Evolutionary conservation across 768 basidiomycete genomes (phyloP).

Genomic region (Agrocybe pediades): DNA sequence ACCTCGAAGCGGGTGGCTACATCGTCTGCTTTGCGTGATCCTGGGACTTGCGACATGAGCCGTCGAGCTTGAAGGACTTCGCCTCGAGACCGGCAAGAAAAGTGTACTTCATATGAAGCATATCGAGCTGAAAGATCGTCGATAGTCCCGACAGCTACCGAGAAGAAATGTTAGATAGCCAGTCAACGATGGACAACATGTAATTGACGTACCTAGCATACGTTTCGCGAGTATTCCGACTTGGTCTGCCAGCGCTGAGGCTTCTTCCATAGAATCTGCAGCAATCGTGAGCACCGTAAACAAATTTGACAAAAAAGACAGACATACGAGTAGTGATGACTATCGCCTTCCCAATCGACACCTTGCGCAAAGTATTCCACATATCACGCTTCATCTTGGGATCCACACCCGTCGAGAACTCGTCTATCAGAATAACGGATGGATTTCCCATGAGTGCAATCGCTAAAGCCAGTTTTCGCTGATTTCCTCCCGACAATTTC

Average conservation of each 20-base stretch:
- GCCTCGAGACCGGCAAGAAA: slow-evolving; percentile 65
- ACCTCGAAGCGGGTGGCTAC: slow-evolving; percentile 79
- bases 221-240: slow-evolving; percentile 79
- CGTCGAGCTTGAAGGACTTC: slow-evolving; percentile 59
- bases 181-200: neutral
- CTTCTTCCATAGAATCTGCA: slow-evolving; percentile 83
- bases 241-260: slow-evolving; percentile 71
- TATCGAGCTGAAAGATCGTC: slow-evolving; percentile 67
- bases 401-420: slow-evolving; percentile 83
- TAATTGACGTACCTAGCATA: slow-evolving; percentile 54
- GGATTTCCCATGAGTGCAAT: slow-evolving; percentile 80
- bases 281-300: neutral
- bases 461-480: slow-evolving; percentile 73
- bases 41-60: slow-evolving; percentile 62
- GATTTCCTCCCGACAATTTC: slow-evolving; percentile 78
- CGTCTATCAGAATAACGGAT: slow-evolving; percentile 77
- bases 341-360: slow-evolving; percentile 68
- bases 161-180: neutral
- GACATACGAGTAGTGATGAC: slow-evolving; percentile 70
- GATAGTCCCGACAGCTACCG: slow-evolving; percentile 65
- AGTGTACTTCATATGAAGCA: slow-evolving; percentile 77
- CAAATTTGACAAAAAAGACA: neutral
- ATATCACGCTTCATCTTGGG: slow-evolving; percentile 84
- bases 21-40: slow-evolving; percentile 67
- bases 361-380: slow-evolving; percentile 72